Evolutionary conservation across 2,329 filamentous ascomycete species (phyloP).

Genomic region (Botrytis cinerea): DNA sequence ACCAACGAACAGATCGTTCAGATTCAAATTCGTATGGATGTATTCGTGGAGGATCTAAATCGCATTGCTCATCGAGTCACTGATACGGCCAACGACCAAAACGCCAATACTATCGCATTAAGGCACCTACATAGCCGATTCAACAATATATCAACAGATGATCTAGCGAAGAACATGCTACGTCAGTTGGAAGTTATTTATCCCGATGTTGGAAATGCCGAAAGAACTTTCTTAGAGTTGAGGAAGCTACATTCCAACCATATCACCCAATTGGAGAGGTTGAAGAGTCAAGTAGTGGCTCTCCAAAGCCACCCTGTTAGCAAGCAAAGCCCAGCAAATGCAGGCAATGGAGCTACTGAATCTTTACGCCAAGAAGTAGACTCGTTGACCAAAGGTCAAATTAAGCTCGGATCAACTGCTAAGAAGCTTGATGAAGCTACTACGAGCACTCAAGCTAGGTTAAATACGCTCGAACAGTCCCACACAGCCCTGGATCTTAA

Average conservation of each 20-base stretch:
- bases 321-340: neutral
- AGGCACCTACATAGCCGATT: constrained; percentile 16
- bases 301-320: neutral
- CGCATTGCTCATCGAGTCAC: neutral
- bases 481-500: neutral
- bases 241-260: neutral
- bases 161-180: constrained; percentile 21
- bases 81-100: neutral
- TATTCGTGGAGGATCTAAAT: neutral
- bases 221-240: neutral
- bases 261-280: neutral
- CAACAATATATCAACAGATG: constrained; percentile 2
- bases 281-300: neutral
- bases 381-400: neutral
- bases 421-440: neutral
- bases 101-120: constrained; percentile 8
- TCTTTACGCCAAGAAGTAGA: constrained; percentile 21
- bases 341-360: neutral
- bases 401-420: neutral
- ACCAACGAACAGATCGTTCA: neutral
- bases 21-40: neutral
- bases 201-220: constrained; percentile 13
- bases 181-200: constrained; percentile 18
- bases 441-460: neutral
- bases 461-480: neutral